Evolutionary conservation across 2,329 filamentous ascomycete genomes (phyloP).

Genomic region (Penicillium janthinellum): DNA sequence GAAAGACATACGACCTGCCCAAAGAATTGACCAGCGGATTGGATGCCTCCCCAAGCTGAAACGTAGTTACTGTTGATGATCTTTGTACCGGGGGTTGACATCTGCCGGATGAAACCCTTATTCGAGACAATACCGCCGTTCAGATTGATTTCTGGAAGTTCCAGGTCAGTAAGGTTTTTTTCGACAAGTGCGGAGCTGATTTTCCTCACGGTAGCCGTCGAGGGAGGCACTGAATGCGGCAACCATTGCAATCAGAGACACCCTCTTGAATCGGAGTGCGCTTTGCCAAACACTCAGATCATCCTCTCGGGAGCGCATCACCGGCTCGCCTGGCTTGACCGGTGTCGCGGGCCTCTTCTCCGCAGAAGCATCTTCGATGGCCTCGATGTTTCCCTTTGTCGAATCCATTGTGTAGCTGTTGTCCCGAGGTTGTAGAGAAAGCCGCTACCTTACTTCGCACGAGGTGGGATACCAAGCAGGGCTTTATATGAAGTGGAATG

Average conservation of each 20-base stretch:
- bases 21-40: conserved; percentile 42
- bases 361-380: not conserved
- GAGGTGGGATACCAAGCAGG: not conserved
- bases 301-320: conserved; percentile 42
- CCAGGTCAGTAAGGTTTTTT: not conserved
- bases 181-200: not conserved
- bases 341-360: not conserved
- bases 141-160: conserved; percentile 32
- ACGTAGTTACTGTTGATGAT: conserved; percentile 42
- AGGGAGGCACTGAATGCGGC: conserved; percentile 47
- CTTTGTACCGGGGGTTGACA: conserved; percentile 32
- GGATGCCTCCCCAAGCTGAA: conserved; percentile 45
- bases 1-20: conserved; percentile 39
- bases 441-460: not conserved
- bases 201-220: conserved; percentile 45
- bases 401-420: not conserved
- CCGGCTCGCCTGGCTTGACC: not conserved
- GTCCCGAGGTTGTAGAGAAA: not conserved
- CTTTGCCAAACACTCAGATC: conserved; percentile 45
- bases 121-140: conserved; percentile 47
- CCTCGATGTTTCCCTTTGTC: not conserved
- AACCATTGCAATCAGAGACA: conserved; percentile 42
- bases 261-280: conserved; percentile 38
- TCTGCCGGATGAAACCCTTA: conserved; percentile 45
- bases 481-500: not conserved